Evolutionary conservation across 192 early-diverging fungal species (phyloP).

Genomic region (Mortierella alpina): DNA sequence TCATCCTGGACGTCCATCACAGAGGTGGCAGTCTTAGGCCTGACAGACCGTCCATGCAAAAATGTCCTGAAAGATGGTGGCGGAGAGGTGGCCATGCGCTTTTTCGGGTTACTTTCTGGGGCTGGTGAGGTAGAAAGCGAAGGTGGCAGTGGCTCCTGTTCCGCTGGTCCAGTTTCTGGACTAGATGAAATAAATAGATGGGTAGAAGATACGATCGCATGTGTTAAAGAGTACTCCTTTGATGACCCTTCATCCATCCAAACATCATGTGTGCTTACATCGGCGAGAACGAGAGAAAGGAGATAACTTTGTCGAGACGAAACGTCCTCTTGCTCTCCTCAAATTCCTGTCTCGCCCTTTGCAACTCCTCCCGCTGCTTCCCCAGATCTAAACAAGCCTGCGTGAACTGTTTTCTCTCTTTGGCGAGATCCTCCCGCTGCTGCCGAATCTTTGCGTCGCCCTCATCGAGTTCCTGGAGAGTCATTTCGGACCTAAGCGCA

Average conservation of each 20-base stretch:
- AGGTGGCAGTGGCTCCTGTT: constrained; percentile 11
- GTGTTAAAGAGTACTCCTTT: background rate
- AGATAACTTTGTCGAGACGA: constrained; percentile 31
- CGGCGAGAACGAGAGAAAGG: constrained; percentile 32
- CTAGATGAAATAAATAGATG: background rate
- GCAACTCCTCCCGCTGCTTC: constrained; percentile 36
- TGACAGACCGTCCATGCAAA: constrained; percentile 10
- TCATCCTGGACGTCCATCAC: constrained; percentile 21
- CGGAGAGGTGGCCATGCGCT: constrained; percentile 35
- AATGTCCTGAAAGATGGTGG: constrained; percentile 6
- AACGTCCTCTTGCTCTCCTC: constrained; percentile 48
- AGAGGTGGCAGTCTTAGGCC: constrained; percentile 10
- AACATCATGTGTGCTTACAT: background rate
- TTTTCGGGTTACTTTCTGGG: background rate
- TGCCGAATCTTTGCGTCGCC: constrained; percentile 32
- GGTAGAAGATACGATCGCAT: background rate
- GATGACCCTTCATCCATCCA: background rate
- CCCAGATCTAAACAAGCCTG: constrained; percentile 37
- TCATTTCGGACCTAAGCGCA: constrained; percentile 42
- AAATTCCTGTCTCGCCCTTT: constrained; percentile 18
- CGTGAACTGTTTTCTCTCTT: constrained; percentile 43
- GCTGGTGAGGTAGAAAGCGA: constrained; percentile 7
- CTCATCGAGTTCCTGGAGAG: constrained; percentile 38
- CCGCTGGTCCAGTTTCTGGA: constrained; percentile 20
- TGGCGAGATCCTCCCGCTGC: constrained; percentile 33